These are phyloP conservation scores for Omphalotus olearius DNA, from an alignment of 1,284 basidiomycete species.

Conservation along the genomic window DNA sequence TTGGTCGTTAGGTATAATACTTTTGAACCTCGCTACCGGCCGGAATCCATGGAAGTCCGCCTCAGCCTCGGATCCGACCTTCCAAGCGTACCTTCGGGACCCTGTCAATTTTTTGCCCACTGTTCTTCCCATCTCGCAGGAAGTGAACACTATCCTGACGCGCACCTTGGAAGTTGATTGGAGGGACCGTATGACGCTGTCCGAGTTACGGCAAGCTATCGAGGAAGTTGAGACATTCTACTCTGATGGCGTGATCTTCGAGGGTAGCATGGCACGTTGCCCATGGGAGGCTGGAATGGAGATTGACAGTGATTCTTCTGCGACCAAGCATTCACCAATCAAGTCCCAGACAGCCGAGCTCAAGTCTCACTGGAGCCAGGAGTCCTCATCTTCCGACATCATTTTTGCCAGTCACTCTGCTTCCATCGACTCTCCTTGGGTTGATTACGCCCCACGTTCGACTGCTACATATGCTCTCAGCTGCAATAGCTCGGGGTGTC, in stretches of 20 bases:
- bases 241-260: slow-evolving; percentile 69
- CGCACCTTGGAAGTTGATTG: slow-evolving; percentile 74
- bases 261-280: slow-evolving; percentile 79
- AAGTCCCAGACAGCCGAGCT: slow-evolving; percentile 28
- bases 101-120: slow-evolving; percentile 63
- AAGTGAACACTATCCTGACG: slow-evolving; percentile 63
- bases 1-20: slow-evolving; percentile 96
- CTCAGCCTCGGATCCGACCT: slow-evolving; percentile 71
- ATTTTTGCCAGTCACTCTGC: slow-evolving; percentile 45
- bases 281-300: slow-evolving; percentile 75
- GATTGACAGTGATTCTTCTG: slow-evolving; percentile 53
- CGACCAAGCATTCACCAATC: slow-evolving; percentile 27
- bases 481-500: slow-evolving; percentile 23
- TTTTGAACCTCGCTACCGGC: slow-evolving; percentile 93
- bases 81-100: slow-evolving; percentile 69
- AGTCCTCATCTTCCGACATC: slow-evolving; percentile 52
- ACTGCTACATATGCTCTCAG: slow-evolving; percentile 33
- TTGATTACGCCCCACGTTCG: slow-evolving; percentile 28
- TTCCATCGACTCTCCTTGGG: slow-evolving; percentile 31
- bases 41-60: slow-evolving; percentile 98
- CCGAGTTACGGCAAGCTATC: slow-evolving; percentile 70
- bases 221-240: slow-evolving; percentile 67
- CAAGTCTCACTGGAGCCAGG: slow-evolving; percentile 59
- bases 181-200: slow-evolving; percentile 63
- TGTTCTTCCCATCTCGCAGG: slow-evolving; percentile 70